Base-by-base conservation (phyloP, 345 rosid genomes). In the Alliaria petiolata region DNA sequence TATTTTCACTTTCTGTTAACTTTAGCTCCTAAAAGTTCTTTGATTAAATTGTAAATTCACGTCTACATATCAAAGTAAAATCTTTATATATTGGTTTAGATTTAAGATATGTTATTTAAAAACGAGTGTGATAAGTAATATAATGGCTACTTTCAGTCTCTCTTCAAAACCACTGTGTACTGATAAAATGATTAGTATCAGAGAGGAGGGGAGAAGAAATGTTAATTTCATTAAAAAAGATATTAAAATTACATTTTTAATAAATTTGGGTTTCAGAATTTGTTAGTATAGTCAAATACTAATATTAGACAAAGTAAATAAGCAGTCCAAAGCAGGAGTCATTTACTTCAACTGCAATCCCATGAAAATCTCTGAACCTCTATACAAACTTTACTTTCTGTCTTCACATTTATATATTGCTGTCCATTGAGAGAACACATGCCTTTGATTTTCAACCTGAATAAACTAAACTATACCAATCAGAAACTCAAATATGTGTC, bases 11-110 rank as follows among this genome's bases (percentile, higher is more conserved):
- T 60, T 34, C 56, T 60, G 73, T 67, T 58, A 59, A 52, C 49
- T 52, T 40, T 43, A 68, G 39, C 15, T 58, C 67, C 34, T 36
- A 15, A 45, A 12, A 60, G 38, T 60, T 68, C 36, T 54, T 62
- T 53, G n/a, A 61, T 46, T 26, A 53, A 61, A 54, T 45, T 69
- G 79, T 68, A 68, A 75, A 60, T 50, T 40, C 11, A 11, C 39
- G 38, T 14, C 46, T 59, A 47, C 30, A 33, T 6, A 30, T 30
- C 5, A 30, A 33, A 33, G 7, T 33, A 6, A 1, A 31, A 58
- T 57, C 49, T 51, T n/a, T 42, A 8, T 52, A 50, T 43, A 53
- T 6, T n/a, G 14, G 71, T 36, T 65, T 66, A 13, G n/a, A 20
- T 19, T 30, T 31, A 47, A 3, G 50, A 20, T 35, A 65, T 39